Base-by-base conservation (phyloP, 2,329 filamentous ascomycete genomes). In the Cladosporium sphaerospermum region DNA sequence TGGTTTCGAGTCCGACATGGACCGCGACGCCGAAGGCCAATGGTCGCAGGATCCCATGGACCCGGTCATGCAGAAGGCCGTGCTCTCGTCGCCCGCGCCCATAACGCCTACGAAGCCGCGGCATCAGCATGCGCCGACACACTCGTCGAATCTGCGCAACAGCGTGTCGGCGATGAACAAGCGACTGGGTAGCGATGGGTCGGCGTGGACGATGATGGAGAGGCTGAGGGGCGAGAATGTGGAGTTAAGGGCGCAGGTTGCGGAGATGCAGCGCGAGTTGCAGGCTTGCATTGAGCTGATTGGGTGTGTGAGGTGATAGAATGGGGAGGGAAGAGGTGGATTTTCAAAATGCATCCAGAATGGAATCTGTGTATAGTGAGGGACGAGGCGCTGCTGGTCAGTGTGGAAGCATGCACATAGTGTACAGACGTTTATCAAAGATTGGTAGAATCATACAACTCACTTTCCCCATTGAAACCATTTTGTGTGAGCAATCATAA, bases 1-100 rank as follows among this genome's bases (percentile, higher is more conserved):
- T 5, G 80, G 80, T 44, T 82, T 82, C 56, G 80, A 82, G 57
- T 81, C 77, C 3, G 80, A 81, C 19, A 71, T 76, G 23, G 79
- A 81, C 53, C 77, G 75, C 37, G 71, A 77, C 19, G 69, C 71
- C 9, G 67, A 71, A 4, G 71, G 68, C 18, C 14, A 28, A 11
- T 44, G 16, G 32, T 16, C 16, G 11, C 48, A 51, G 16, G 48
- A 51, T 6, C 48, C 48, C 9, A 39, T 51, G 11, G 40, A 44
- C n/a, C 48, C 48, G 3, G 73, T 75, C 28, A 74, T 75, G 50
- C 64, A 78, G 16, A 77, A 75, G 59, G 75, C 72, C 0, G 66
- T 70, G n/a, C 57, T 59, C 54, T 73, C 65, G 56, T 67, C 66
- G 67, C 68, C 55, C 65, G 68, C 33, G 64, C 68, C 39, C 58